Evolutionary conservation across 1,139 yeast genomes (phyloP), one percentile per base, ranked within the genome.

Genomic region (Yamadazyma blattariae): DNA sequence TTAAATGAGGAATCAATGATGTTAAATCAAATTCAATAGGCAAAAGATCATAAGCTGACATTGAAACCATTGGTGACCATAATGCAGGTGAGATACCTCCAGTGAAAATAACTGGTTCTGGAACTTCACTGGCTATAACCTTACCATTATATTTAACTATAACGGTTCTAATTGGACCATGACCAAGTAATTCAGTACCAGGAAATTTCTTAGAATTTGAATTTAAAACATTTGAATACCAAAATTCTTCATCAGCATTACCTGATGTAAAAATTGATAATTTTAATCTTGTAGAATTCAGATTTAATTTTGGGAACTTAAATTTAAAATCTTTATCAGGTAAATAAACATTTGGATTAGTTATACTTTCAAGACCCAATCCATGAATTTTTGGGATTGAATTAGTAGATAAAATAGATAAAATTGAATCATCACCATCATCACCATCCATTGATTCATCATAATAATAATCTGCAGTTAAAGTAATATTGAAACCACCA

Each of bases 71-170:
- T 4, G 95, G 86, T 28, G 72, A 67, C 96, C 96, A 87, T 34
- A 85, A 61, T 2, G 82, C 70, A 4, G 95, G 95, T 1, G 88
- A 75, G 24, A 82, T 61, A 2, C 95, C 95, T 10, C 95, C 95
- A 1, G 94, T 78, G 58, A 71, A 86, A 19, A 86, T 70, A 4
- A 79, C 74, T 16, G 82, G 83, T 42, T 74, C 72, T 4, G 87
- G 84, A 8, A 76, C 61, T 27, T 67, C 67, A 3, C 72, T 57
- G 5, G 74, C 74, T 26, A 79, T 62, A 39, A 75, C 64, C 17
- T 63, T 42, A 15, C 72, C 82, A 45, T 76, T 65, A 32, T 76
- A 57, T 42, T 61, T 77, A 8, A 79, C 73, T 41, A 75, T 73
- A 16, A 79, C 62, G 13, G 71, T 58, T 40, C 88, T 65, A 27